A percentile compares a stretch with the other conserved stretches of the same genome.
These are phyloP conservation scores for Auxenochlorella pyrenoidosa DNA, from an alignment of 139 green algal genomes.

Conservation along the genomic window DNA sequence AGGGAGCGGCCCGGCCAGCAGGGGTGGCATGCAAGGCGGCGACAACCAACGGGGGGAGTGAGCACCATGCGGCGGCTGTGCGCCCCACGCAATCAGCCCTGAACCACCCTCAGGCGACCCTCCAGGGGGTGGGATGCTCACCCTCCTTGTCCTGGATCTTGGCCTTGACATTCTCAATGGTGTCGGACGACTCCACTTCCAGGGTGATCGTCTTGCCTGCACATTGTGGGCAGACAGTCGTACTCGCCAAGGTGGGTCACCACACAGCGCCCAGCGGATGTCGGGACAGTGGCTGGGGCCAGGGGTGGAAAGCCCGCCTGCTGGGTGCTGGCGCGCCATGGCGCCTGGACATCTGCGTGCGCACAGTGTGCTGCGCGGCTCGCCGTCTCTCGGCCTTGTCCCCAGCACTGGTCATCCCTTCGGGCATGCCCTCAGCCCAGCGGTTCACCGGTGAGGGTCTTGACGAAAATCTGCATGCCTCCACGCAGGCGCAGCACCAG, in stretches of 20 bases:
- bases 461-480: conserved; percentile 88
- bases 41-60: not conserved
- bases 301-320: too few species aligned
- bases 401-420: too few species aligned
- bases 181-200: conserved; percentile 86
- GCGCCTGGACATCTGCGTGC: too few species aligned
- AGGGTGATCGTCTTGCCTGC: conserved; percentile 90
- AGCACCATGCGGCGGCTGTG: not conserved
- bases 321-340: too few species aligned
- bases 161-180: conserved; percentile 94
- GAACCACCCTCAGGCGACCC: too few species aligned
- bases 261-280: not conserved
- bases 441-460: conserved; percentile 85
- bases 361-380: too few species aligned
- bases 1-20: not conserved
- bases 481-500: conserved; percentile 85
- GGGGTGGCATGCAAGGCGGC: not conserved
- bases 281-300: too few species aligned
- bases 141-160: conserved; percentile 74
- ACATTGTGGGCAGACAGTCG: not conserved
- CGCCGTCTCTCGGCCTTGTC: too few species aligned
- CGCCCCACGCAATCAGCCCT: not conserved
- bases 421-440: not conserved
- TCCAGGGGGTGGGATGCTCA: too few species aligned
- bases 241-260: not conserved